Conservation (phyloP, 148 eudicot genomes). For the Selenicereus undatus region DNA sequence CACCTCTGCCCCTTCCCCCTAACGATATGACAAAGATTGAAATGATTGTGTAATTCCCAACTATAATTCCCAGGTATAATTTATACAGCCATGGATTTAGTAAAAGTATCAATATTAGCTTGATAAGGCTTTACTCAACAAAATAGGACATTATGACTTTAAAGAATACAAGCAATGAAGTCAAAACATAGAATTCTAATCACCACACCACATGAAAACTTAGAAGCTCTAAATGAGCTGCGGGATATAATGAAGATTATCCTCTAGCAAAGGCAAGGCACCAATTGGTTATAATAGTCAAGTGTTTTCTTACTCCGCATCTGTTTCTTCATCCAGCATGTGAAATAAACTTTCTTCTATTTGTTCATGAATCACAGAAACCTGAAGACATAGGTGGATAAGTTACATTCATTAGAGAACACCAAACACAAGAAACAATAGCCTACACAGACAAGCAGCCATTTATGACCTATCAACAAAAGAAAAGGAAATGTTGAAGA, state of each 20-base stretch:
- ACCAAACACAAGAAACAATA: conserved; percentile 18
- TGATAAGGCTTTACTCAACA: background rate
- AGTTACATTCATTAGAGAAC: background rate
- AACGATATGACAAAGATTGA: background rate
- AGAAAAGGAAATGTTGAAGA: background rate
- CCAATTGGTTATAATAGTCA: background rate
- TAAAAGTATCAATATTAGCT: background rate
- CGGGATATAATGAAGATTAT: too few species aligned
- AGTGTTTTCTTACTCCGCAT: conserved; percentile 62
- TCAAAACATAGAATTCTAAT: background rate
- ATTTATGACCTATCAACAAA: background rate
- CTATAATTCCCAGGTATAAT: background rate
- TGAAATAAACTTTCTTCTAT: conserved; percentile 85
- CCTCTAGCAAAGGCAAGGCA: too few species aligned
- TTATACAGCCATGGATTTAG: background rate
- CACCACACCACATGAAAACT: background rate
- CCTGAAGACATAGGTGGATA: conserved; percentile 42
- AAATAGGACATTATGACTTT: background rate
- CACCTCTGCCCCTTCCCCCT: background rate
- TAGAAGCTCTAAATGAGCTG: background rate
- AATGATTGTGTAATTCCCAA: background rate
- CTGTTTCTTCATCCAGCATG: conserved; percentile 98
- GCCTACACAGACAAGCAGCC: background rate
- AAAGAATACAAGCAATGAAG: background rate
- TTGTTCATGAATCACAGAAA: conserved; percentile 70